Conservation (phyloP, 768 basidiomycete species). For the Strobilomyces echinocephalus region DNA sequence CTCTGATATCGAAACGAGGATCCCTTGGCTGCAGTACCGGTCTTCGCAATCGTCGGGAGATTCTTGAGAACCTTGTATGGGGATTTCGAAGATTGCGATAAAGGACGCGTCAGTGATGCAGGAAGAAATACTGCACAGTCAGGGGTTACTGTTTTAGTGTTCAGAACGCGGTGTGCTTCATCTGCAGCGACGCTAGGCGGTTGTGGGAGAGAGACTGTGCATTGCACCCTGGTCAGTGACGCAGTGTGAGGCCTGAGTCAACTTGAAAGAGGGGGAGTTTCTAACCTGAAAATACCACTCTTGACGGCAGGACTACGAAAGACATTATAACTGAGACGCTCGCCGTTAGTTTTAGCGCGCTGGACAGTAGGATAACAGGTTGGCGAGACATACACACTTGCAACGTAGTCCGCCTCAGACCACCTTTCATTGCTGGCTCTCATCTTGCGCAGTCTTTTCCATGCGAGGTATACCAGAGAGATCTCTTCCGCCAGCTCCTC, state of each 20-base stretch:
- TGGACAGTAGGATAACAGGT: not conserved
- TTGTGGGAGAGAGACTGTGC: slow-evolving; percentile 44
- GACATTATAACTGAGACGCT: slow-evolving; percentile 39
- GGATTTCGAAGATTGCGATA: slow-evolving; percentile 43
- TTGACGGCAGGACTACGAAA: slow-evolving; percentile 44
- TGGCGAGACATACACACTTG: slow-evolving; percentile 43
- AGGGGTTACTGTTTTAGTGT: slow-evolving; percentile 44
- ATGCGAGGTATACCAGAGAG: slow-evolving; percentile 39
- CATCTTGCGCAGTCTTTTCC: slow-evolving; percentile 43
- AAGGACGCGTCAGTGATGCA: slow-evolving; percentile 30
- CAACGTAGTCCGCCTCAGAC: slow-evolving; percentile 52
- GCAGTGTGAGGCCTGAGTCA: slow-evolving; percentile 1
- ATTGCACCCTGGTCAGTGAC: slow-evolving; percentile 38
- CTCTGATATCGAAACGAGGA: slow-evolving; percentile 50
- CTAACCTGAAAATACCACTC: slow-evolving; percentile 41
- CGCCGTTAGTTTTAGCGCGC: not conserved
- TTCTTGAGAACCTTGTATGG: slow-evolving; percentile 46
- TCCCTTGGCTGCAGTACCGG: slow-evolving; percentile 36
- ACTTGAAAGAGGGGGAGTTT: not conserved
- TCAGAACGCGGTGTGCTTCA: slow-evolving; percentile 36
- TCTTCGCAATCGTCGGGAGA: slow-evolving; percentile 32
- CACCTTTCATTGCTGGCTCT: slow-evolving; percentile 41
- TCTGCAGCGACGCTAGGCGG: slow-evolving; percentile 31
- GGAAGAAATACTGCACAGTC: slow-evolving; percentile 49
- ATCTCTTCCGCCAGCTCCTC: slow-evolving; percentile 35